Conservation (phyloP, 2,329 filamentous ascomycete species). For the Pyrenochaeta sp. region DNA sequence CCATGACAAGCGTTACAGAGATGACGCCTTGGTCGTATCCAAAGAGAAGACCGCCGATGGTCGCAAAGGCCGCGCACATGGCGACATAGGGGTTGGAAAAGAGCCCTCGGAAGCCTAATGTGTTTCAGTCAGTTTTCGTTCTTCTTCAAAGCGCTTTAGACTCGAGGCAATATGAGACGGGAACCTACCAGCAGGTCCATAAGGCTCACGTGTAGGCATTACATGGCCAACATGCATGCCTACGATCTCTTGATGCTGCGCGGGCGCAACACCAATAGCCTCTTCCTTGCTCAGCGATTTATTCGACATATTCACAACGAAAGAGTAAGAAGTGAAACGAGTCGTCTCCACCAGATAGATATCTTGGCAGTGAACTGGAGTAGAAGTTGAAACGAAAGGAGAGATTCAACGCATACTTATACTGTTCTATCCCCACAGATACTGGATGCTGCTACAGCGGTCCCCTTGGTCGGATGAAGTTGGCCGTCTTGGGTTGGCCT, state of each 20-base stretch:
- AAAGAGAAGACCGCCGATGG: slow-evolving; percentile 59
- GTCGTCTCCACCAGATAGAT: too few species aligned
- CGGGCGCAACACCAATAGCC: slow-evolving; percentile 25
- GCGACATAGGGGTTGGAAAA: slow-evolving; percentile 59
- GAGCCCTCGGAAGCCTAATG: slow-evolving; percentile 57
- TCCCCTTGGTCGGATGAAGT: too few species aligned
- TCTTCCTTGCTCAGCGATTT: slow-evolving; percentile 19
- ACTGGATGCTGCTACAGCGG: too few species aligned
- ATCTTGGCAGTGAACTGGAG: too few species aligned
- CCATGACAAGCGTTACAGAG: slow-evolving; percentile 60
- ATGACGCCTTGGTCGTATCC: slow-evolving; percentile 58
- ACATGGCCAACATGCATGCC: slow-evolving; percentile 19
- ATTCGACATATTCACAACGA: not conserved
- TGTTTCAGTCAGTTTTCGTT: slow-evolving; percentile 3
- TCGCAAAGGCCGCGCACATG: slow-evolving; percentile 60
- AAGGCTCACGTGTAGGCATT: slow-evolving; percentile 32
- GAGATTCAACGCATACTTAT: slow-evolving; percentile 7
- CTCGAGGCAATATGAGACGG: slow-evolving; percentile 4
- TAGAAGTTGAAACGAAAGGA: not conserved
- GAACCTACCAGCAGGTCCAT: slow-evolving; percentile 44
- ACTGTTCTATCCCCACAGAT: slow-evolving; percentile 1
- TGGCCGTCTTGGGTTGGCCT: too few species aligned
- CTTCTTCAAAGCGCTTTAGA: not conserved
- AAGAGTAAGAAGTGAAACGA: too few species aligned
- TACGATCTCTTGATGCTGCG: slow-evolving; percentile 30